Percentiles rank a stretch among this genome's conserved stretches.
Evolutionary conservation across 495 filamentous ascomycete genomes (phyloP).

Genomic region (Acidiella bohemica): DNA sequence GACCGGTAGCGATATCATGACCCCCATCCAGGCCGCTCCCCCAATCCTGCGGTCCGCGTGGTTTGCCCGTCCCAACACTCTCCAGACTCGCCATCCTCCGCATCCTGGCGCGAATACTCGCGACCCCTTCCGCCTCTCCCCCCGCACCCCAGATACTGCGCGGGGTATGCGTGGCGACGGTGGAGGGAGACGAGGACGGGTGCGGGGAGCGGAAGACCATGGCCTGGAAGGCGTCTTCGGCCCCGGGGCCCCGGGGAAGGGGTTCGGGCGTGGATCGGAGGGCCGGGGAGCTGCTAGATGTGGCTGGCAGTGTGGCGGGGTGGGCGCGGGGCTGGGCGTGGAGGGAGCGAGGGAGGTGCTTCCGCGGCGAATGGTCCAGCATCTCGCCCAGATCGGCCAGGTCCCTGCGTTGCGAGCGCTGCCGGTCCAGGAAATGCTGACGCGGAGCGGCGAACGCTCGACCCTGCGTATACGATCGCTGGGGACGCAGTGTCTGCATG

Average conservation of each 20-base stretch:
- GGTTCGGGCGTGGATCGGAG: no score
- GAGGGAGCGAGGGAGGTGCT: conserved; percentile 11
- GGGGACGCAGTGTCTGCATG: conserved; percentile 7
- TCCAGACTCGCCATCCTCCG: conserved; percentile 10
- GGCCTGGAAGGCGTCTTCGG: neutral
- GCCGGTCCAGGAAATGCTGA: conserved; percentile 28
- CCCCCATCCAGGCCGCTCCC: no score
- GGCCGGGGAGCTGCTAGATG: no score
- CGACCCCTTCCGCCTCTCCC: conserved; percentile 4
- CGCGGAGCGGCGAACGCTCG: conserved; percentile 31
- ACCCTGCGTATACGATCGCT: conserved; percentile 27
- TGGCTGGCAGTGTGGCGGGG: no score
- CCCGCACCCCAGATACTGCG: neutral
- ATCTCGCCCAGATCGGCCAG: conserved; percentile 22
- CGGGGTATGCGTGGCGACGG: neutral
- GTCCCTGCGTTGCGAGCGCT: conserved; percentile 23
- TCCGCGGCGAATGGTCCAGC: conserved; percentile 26
- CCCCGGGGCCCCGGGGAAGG: neutral
- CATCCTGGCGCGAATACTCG: conserved; percentile 7
- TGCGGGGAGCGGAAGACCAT: neutral
- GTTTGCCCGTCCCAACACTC: no score
- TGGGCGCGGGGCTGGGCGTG: no score
- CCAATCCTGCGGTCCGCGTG: no score
- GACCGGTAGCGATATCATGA: no score
- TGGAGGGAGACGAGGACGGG: neutral